Base-by-base conservation (phyloP, 2,329 filamentous ascomycete genomes). In the Xylaria sp. region DNA sequence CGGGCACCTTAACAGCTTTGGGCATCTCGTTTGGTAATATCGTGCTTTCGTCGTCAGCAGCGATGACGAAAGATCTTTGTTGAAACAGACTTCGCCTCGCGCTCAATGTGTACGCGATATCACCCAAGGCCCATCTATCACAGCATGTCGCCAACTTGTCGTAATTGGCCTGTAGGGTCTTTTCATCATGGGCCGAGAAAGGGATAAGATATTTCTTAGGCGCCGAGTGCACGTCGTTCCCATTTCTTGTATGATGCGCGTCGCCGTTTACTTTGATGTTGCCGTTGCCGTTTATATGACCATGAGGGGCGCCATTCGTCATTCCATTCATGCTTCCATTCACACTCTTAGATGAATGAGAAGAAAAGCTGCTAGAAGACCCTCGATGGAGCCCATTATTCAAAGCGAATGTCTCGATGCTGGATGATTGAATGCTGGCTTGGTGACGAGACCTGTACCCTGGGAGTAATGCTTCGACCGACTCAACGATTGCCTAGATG, bases 131-230 rank as follows among this genome's bases (percentile, higher is more conserved):
- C 39, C 51, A 64, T 18, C 57, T 25, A 25, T 15, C 3, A n/a
- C 12, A 20, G 7, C 12, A 12, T 9, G 37, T 12, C 2, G 37
- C 39, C 7, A 66, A 23, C 31, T 23, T 31, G 6, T 20, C 28
- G n/a, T 48, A 56, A 23, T 66, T 66, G 5, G 50, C 57, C 6
- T 50, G 37, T 3, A 66, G 8, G 2, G 64, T 61, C 31, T 18
- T 61, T 15, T 66, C 64, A n/a, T 66, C 57, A 31, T 66, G 64
- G 3, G 64, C 64, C 5, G 64, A 66, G 13, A 66, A 66, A 1
- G 64, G 64, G 20, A 63, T 39, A 2, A 63, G 20, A 5, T 46
- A 50, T 25, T 25, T 50, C 41, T 46, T 46, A 12, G 13, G 13
- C 13, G 18, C 15, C 6, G 41, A 46, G 6, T 46, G 13, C 15